A percentile compares a stretch with the other conserved stretches of the same genome.
phyloP scores from a whole-genome alignment of 2,329 filamentous ascomycete species.

The Pseudopyrenochaeta lycopersici region DNA sequence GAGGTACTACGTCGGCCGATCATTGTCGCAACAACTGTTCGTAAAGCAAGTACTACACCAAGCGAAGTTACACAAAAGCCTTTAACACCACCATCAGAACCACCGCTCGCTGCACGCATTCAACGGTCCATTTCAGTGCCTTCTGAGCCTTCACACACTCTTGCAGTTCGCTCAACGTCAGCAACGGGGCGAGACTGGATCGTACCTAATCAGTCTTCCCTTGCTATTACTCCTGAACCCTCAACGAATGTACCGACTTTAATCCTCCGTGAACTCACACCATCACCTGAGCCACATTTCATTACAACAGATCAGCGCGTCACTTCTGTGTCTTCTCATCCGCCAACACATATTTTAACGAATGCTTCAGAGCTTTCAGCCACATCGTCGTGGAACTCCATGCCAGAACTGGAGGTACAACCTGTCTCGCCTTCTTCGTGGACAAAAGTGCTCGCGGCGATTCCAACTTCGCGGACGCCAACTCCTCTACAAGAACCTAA shows the following conservation, averaged over 20 bases:
- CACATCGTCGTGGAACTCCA: no score
- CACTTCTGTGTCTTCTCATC: neutral
- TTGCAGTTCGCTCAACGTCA: neutral
- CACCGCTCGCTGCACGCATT: no score
- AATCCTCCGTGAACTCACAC: neutral
- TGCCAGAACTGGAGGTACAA: no score
- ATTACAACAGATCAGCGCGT: neutral
- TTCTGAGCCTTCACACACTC: neutral
- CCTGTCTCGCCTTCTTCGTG: no score
- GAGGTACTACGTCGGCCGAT: neutral
- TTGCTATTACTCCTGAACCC: neutral
- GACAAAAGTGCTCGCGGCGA: no score
- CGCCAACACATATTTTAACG: neutral
- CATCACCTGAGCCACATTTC: neutral
- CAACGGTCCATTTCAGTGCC: neutral
- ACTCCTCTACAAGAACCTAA: no score
- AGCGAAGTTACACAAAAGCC: slow-evolving; percentile 10
- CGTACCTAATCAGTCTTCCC: neutral
- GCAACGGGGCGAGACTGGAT: neutral
- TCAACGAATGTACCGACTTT: neutral
- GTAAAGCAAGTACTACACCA: slow-evolving; percentile 10
- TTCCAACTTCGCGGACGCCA: no score
- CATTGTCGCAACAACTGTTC: slow-evolving; percentile 7
- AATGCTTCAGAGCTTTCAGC: no score
- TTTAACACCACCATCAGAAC: no score